Evolutionary conservation across 2,329 filamentous ascomycete species (phyloP).

Genomic region (Cytospora piceicola): DNA sequence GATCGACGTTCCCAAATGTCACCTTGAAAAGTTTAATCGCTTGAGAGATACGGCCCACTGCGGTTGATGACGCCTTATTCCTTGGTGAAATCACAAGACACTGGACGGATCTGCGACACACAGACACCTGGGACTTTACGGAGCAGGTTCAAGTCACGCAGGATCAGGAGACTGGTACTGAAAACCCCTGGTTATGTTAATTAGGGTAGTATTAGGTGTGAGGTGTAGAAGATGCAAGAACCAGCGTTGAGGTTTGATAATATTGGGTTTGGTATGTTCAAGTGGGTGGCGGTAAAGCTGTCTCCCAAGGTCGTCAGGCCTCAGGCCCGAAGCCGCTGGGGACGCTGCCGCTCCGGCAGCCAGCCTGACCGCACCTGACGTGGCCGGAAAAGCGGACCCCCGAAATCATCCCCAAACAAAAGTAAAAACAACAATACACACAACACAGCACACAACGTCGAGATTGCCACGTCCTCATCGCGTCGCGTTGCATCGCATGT

Average conservation of each 20-base stretch:
- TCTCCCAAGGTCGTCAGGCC: not conserved
- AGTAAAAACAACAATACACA: not conserved
- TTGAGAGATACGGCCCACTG: not conserved
- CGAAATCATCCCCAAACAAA: not conserved
- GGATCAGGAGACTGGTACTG: not conserved
- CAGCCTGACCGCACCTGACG: not conserved
- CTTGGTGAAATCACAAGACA: constrained; percentile 9
- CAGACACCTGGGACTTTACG: constrained; percentile 19
- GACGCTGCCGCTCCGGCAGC: not conserved
- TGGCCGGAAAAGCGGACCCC: not conserved
- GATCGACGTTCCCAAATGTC: not conserved
- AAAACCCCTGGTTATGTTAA: not conserved
- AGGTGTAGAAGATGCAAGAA: too few species aligned
- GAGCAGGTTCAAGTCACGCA: constrained; percentile 10
- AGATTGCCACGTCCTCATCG: constrained; percentile 8
- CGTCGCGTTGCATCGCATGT: not conserved
- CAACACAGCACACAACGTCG: not conserved
- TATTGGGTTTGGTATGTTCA: too few species aligned
- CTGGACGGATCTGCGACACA: constrained; percentile 1
- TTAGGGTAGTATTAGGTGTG: not conserved
- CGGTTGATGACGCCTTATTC: not conserved
- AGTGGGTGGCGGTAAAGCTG: not conserved
- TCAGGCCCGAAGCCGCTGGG: not conserved
- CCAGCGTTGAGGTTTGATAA: too few species aligned
- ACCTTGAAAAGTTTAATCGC: too few species aligned